Percentiles rank a stretch among this genome's conserved stretches.
phyloP scores from a whole-genome alignment of 495 filamentous ascomycete genomes.

The Viridothelium virens region DNA sequence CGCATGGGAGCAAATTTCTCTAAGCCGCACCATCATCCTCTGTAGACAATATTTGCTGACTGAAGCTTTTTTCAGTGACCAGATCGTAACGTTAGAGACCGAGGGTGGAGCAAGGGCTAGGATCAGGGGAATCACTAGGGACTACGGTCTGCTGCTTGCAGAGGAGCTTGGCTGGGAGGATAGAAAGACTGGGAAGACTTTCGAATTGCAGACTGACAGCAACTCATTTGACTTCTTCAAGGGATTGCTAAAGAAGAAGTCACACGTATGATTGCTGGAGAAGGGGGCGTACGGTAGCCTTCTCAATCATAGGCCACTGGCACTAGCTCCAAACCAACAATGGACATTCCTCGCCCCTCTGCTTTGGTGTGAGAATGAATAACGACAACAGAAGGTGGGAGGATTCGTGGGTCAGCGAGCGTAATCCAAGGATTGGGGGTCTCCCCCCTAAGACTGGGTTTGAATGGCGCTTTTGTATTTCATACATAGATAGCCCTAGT shows the following conservation, averaged over 20 bases:
- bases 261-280: not conserved
- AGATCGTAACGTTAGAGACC: slow-evolving; percentile 81
- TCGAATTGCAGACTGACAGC: slow-evolving; percentile 86
- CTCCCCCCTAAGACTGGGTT: too few relatives aligned
- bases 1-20: not conserved
- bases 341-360: too few relatives aligned
- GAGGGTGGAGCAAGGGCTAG: slow-evolving; percentile 68
- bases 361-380: too few relatives aligned
- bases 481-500: too few relatives aligned
- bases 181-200: slow-evolving; percentile 64
- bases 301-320: too few relatives aligned
- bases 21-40: not conserved
- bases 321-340: too few relatives aligned
- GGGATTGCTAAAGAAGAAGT: slow-evolving; percentile 76
- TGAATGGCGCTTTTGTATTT: too few relatives aligned
- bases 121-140: slow-evolving; percentile 81
- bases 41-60: not conserved
- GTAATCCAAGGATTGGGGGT: too few relatives aligned
- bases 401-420: too few relatives aligned
- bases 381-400: too few relatives aligned
- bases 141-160: slow-evolving; percentile 77
- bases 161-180: slow-evolving; percentile 73
- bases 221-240: slow-evolving; percentile 99
- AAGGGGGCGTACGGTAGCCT: not conserved
- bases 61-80: slow-evolving; percentile 40